Conservation (phyloP, 2,329 filamentous ascomycete species). For the Diatrype stigma region DNA sequence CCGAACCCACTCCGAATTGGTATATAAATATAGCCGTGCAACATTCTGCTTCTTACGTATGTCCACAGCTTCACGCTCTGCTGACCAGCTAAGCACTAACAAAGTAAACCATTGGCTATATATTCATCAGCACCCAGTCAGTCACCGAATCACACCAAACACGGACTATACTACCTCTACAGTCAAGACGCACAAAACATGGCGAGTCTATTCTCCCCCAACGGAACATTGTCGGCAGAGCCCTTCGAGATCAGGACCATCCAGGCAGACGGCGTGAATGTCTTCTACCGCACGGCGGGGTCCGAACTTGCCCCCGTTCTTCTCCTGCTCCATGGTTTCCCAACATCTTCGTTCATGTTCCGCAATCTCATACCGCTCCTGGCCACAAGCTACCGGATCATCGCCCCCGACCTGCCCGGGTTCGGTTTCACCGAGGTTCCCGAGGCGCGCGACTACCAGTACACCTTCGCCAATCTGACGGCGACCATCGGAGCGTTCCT, state of each 20-base stretch:
- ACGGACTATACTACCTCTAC: too few species aligned
- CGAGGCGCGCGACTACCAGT: conserved; percentile 36
- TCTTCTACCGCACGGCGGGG: conserved; percentile 39
- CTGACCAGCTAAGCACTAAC: too few species aligned
- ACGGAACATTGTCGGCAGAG: not conserved
- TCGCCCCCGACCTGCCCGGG: conserved; percentile 57
- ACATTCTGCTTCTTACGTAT: too few species aligned
- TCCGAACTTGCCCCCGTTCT: conserved; percentile 28
- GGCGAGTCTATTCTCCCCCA: not conserved
- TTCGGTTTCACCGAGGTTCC: conserved; percentile 54
- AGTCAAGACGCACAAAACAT: too few species aligned
- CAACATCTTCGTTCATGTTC: conserved; percentile 39
- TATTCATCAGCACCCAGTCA: too few species aligned
- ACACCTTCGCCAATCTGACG: conserved; percentile 51
- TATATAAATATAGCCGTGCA: too few species aligned
- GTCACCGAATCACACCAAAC: too few species aligned
- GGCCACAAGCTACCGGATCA: conserved; percentile 33
- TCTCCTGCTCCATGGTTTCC: conserved; percentile 43
- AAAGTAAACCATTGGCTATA: too few species aligned
- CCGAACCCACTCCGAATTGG: too few species aligned
- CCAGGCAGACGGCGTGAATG: conserved; percentile 29
- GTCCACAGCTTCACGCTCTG: too few species aligned
- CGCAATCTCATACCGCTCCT: conserved; percentile 41
- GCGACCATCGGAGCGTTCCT: conserved; percentile 45
- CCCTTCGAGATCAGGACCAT: conserved; percentile 12